Percentiles rank a stretch among this genome's conserved stretches.
phyloP scores from a whole-genome alignment of 257 asterid species.

The Solanum arcanum region DNA sequence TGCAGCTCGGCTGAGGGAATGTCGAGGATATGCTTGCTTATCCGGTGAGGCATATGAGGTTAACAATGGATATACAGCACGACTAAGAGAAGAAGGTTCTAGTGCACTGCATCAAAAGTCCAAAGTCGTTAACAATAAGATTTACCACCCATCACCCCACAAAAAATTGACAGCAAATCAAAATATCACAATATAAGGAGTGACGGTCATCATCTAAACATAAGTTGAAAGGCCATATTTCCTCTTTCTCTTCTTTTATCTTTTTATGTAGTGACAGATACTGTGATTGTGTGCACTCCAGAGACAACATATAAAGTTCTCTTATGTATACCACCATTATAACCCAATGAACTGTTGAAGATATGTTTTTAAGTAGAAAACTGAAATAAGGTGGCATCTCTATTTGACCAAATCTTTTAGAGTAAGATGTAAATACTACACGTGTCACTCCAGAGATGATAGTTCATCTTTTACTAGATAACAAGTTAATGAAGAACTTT shows the following conservation, averaged over 20 bases:
- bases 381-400: not conserved
- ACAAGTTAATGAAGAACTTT: not conserved
- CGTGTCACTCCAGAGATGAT: not conserved
- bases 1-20: constrained; percentile 98
- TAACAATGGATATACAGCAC: constrained; percentile 81
- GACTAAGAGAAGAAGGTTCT: constrained; percentile 83
- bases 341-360: not conserved
- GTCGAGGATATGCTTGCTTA: constrained; percentile 92
- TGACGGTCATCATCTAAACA: not conserved
- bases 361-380: not conserved
- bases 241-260: not conserved
- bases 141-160: not conserved
- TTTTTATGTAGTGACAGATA: not conserved
- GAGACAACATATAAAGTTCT: not conserved
- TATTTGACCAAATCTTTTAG: not conserved
- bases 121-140: not conserved
- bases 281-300: not conserved
- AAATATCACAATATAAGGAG: not conserved
- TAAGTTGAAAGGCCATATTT: not conserved
- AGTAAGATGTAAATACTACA: not conserved
- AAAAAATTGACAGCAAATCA: not conserved
- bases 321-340: not conserved
- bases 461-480: not conserved
- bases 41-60: constrained; percentile 72
- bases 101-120: constrained; percentile 66